Evolutionary conservation across 805 yeast genomes (phyloP).

Genomic region (Starmerella riodocensis): DNA sequence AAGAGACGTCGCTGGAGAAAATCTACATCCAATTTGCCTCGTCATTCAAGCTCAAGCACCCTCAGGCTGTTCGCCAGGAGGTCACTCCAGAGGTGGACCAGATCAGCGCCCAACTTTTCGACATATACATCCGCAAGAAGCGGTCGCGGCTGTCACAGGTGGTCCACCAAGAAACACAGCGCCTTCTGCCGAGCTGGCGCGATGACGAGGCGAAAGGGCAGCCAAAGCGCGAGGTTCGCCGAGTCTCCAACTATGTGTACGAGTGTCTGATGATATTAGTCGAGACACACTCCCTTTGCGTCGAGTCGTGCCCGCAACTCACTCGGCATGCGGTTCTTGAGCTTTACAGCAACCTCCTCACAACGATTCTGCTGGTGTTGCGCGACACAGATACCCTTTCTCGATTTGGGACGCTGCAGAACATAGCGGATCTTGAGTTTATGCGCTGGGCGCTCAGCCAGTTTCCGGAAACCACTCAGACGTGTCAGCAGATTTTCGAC

Average conservation of each 20-base stretch:
- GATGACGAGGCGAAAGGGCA: constrained; percentile 26
- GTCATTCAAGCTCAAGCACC: constrained; percentile 7
- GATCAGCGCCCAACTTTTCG: constrained; percentile 34
- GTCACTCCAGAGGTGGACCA: constrained; percentile 36
- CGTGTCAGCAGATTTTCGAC: constrained; percentile 23
- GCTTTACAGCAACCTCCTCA: constrained; percentile 32
- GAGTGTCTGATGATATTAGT: constrained; percentile 39
- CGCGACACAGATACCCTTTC: constrained; percentile 36
- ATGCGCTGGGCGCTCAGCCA: constrained; percentile 29
- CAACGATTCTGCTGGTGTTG: constrained; percentile 30
- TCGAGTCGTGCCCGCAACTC: constrained; percentile 36
- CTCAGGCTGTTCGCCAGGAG: constrained; percentile 1
- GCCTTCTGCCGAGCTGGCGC: constrained; percentile 36
- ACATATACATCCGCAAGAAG: constrained; percentile 35
- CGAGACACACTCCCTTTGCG: constrained; percentile 39
- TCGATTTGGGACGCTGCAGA: constrained; percentile 38
- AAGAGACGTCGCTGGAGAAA: constrained; percentile 35
- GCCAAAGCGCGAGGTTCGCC: constrained; percentile 6
- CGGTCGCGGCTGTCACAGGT: constrained; percentile 42
- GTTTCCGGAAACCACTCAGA: constrained; percentile 20
- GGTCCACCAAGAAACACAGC: constrained; percentile 31
- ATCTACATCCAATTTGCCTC: constrained; percentile 22
- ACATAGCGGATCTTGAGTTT: constrained; percentile 42
- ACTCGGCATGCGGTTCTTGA: constrained; percentile 36
- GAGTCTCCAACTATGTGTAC: constrained; percentile 33